These are phyloP conservation scores for Coemansia sp. DNA, from an alignment of 192 early-diverging fungal genomes.

Conservation along the genomic window DNA sequence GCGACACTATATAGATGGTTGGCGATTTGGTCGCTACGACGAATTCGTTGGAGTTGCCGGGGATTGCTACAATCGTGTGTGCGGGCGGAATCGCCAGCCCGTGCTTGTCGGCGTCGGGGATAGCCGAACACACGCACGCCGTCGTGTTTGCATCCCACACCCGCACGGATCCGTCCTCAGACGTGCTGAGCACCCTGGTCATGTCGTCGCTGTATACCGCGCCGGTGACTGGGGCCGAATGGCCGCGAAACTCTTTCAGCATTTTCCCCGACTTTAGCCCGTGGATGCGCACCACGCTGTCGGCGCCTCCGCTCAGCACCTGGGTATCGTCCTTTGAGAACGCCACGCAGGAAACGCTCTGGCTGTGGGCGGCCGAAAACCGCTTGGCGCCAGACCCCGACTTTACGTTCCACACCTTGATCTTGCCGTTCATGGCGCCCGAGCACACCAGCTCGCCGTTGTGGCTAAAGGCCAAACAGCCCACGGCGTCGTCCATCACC, in stretches of 20 bases:
- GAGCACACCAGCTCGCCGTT: constrained; percentile 72
- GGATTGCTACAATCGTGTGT: constrained; percentile 59
- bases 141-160: constrained; percentile 88
- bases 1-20: constrained; percentile 65
- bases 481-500: constrained; percentile 84
- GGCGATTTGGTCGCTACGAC: constrained; percentile 76
- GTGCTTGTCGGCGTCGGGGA: constrained; percentile 51
- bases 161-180: constrained; percentile 77
- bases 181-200: constrained; percentile 67
- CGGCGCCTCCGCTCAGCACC: constrained; percentile 77
- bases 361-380: constrained; percentile 77
- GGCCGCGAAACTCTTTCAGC: constrained; percentile 88
- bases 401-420: constrained; percentile 83
- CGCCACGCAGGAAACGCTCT: constrained; percentile 73
- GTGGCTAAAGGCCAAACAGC: constrained; percentile 73
- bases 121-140: constrained; percentile 59
- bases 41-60: constrained; percentile 61
- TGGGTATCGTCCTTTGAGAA: constrained; percentile 78
- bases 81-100: constrained; percentile 42
- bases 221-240: constrained; percentile 83
- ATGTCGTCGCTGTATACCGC: constrained; percentile 71
- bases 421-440: constrained; percentile 78
- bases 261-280: constrained; percentile 91
- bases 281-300: constrained; percentile 74
- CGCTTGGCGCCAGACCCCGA: constrained; percentile 68